A percentile compares a stretch with the other conserved stretches of the same genome.
Conservation (phyloP, 202 grass and related monocot genomes). For the Hordeum pubiflorum region DNA sequence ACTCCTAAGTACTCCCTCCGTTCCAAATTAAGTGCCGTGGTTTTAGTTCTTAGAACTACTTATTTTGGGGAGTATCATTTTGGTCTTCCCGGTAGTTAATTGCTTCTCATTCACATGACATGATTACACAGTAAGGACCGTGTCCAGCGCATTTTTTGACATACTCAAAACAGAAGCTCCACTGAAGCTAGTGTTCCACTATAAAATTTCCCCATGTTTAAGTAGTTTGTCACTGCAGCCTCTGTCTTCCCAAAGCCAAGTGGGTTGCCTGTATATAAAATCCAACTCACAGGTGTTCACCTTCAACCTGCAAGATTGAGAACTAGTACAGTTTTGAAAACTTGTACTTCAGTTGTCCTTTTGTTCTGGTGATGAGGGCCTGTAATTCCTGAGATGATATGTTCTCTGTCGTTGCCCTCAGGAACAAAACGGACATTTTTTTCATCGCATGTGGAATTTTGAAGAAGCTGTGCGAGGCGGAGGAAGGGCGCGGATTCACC, state of each 20-base stretch:
- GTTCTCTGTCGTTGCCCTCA: slow-evolving; percentile 8
- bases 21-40: no score
- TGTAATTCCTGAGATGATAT: slow-evolving; percentile 1
- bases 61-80: background rate
- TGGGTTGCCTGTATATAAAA: no score
- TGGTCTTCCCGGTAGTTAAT: background rate
- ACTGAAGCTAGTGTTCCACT: background rate
- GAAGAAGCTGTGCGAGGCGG: slow-evolving; percentile 36
- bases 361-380: background rate
- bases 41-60: no score
- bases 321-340: background rate
- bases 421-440: slow-evolving; percentile 42
- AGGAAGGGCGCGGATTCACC: slow-evolving; percentile 28
- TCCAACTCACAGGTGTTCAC: background rate
- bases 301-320: background rate
- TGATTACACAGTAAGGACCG: background rate
- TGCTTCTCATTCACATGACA: background rate
- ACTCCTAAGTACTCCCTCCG: background rate
- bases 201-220: background rate
- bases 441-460: slow-evolving; percentile 49
- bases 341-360: background rate
- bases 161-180: background rate
- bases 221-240: background rate
- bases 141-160: background rate
- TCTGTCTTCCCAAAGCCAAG: background rate